Conservation (phyloP, 2,329 filamentous ascomycete species). For the Lecanoromycetidae sp. region DNA sequence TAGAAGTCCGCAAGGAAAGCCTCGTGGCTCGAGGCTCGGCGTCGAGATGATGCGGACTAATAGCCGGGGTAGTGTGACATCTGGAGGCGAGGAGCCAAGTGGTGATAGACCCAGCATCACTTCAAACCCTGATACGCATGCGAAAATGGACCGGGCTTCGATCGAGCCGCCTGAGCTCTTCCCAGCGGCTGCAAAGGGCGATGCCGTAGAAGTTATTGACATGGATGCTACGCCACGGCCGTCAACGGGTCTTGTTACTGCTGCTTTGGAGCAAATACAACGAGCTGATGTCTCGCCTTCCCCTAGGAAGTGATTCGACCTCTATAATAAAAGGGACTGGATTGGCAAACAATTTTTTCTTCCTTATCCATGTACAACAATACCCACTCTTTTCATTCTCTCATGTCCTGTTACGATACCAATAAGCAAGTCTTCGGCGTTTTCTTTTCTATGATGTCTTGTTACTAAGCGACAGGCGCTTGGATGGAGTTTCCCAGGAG, state of each 20-base stretch:
- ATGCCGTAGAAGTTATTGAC: constrained; percentile 29
- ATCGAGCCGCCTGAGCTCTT: constrained; percentile 43
- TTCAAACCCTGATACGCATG: constrained; percentile 20
- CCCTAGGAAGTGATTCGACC: neutral
- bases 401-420: neutral
- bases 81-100: constrained; percentile 15
- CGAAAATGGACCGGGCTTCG: constrained; percentile 20
- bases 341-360: neutral
- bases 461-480: constrained; percentile 1
- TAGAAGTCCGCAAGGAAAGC: constrained; percentile 41
- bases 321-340: neutral
- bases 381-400: neutral
- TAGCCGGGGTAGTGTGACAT: constrained; percentile 65
- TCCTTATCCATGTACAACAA: neutral
- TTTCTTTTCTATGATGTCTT: constrained; percentile 2
- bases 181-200: constrained; percentile 30
- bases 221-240: constrained; percentile 24
- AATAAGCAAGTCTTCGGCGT: neutral
- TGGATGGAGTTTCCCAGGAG: neutral
- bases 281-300: neutral
- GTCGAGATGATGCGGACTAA: constrained; percentile 98
- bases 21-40: constrained; percentile 76
- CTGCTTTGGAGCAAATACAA: constrained; percentile 3
- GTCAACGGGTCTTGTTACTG: neutral
- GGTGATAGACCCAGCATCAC: constrained; percentile 21